Evolutionary conservation across 2,329 filamentous ascomycete species (phyloP), one percentile per base, ranked within the genome.

Genomic region (Cladosporium sp.): DNA sequence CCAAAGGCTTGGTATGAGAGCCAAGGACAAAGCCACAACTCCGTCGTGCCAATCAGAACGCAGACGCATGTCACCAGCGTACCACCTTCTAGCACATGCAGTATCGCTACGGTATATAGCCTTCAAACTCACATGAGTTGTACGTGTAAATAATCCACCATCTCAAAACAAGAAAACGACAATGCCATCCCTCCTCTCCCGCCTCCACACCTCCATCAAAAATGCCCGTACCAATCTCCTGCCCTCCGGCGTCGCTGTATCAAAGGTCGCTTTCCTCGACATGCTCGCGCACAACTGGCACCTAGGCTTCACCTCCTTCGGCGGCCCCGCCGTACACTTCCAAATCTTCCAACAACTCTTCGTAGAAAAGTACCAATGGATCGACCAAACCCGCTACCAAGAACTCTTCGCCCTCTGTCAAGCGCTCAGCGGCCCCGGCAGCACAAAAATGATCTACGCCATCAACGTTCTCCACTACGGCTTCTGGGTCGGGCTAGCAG

Each of bases 401-500:
- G 89, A 92, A 71, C 82, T 92, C 0, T 92, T 92, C 75, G 88
- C 86, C 28, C 78, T 92, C 54, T 86, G 84, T 21, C 89, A 92
- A 76, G 86, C 87, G 1, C 80, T 91, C 2, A 87, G 86, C 0
- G 89, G 89, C 0, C 90, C 89, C 0, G 89, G 70, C 0, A 89
- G 86, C 67, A 91, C 89, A 1, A 92, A 92, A 85, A 89, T 92
- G 87, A 74, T 86, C 0, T 91, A 90, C 67, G 89, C 85, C 66
- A 86, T 92, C 48, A 86, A 87, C 43, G 76, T 90, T 21, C 83
- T 91, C 11, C 88, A 87, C 66, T 83, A 83, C 13, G 89, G 89
- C 0, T 78, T 89, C 5, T 63, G 85, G 2, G 78, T 83, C 0
- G 89, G 88, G 0, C 7, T 90, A 1, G 68, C 89, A 1, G 83